Base-by-base conservation (phyloP, 2,329 filamentous ascomycete species). In the Colletotrichum truncatum region DNA sequence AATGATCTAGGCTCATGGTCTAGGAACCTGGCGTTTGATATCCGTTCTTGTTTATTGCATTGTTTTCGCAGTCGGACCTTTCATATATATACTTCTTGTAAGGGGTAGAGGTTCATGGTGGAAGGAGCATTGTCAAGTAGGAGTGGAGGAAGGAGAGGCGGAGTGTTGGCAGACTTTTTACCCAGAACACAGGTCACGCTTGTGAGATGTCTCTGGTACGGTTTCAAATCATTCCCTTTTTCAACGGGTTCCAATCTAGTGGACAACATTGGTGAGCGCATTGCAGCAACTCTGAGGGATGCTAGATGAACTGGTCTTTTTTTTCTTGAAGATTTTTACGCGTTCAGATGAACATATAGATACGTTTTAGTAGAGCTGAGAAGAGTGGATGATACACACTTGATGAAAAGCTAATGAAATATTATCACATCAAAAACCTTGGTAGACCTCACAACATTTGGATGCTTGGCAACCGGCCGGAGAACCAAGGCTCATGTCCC, bases 1-100 rank as follows among this genome's bases (percentile, higher is more conserved):
- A 64, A 66, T 54, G 64, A 66, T 65, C 32, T 26, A 26, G 64
- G 60, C 39, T 43, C 48, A 59, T 53, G 65, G 38, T 65, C 34
- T 38, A 23, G 45, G 48, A 38, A 41, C 43, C 39, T 36, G 60
- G 64, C 64, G 64, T 66, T 66, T 49, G 60, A 54, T 53, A 64
- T 66, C 55, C 25, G 48, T 64, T 48, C 38, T 43, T 59, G 32
- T 66, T 66, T 18, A 25, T 53, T 59, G 30, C 36, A 21, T 54
- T 65, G 38, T n/a, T 34, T 58, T 48, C 14, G 23, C 46, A 41
- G 14, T 41, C 16, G 26, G 28, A n/a, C 8, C 25, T 51, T 58
- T 41, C 28, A 26, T 23, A 21, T 34, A n/a, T n/a, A n/a, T n/a
- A n/a, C n/a, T n/a, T n/a, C n/a, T n/a, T n/a, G n/a, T n/a, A n/a